Evolutionary conservation across 257 asterid species (phyloP).

Genomic region (Solanum appendiculatum): DNA sequence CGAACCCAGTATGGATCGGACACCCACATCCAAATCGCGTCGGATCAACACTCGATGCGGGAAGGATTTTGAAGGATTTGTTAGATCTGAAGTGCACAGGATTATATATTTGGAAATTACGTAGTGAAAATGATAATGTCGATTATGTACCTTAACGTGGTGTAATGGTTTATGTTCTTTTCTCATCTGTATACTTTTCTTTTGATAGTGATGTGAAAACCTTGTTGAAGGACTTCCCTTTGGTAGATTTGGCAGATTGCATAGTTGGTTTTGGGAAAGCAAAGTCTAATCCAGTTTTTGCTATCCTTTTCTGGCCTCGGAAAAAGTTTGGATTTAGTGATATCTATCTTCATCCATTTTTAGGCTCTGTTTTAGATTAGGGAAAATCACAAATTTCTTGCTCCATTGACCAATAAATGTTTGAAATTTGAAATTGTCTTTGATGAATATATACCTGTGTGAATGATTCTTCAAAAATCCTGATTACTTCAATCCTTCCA

Average conservation of each 20-base stretch:
- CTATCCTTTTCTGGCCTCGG: neutral
- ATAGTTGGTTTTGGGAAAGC: neutral
- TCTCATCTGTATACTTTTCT: neutral
- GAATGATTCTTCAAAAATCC: neutral
- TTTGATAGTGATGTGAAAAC: neutral
- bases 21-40: neutral
- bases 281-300: neutral
- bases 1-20: neutral
- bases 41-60: neutral
- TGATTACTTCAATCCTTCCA: constrained; percentile 19
- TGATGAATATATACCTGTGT: neutral
- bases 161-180: neutral
- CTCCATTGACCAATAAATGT: neutral
- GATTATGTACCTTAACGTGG: neutral
- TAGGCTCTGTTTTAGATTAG: neutral
- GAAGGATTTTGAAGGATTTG: neutral
- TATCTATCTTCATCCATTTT: neutral
- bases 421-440: neutral
- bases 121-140: neutral
- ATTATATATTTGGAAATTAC: neutral
- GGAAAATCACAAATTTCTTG: neutral
- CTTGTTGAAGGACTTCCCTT: neutral
- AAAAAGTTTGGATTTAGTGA: neutral
- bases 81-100: neutral
- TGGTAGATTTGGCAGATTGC: neutral